Evolutionary conservation across 1,284 basidiomycete species (phyloP).

Genomic region (Apiotrichum brassicae): DNA sequence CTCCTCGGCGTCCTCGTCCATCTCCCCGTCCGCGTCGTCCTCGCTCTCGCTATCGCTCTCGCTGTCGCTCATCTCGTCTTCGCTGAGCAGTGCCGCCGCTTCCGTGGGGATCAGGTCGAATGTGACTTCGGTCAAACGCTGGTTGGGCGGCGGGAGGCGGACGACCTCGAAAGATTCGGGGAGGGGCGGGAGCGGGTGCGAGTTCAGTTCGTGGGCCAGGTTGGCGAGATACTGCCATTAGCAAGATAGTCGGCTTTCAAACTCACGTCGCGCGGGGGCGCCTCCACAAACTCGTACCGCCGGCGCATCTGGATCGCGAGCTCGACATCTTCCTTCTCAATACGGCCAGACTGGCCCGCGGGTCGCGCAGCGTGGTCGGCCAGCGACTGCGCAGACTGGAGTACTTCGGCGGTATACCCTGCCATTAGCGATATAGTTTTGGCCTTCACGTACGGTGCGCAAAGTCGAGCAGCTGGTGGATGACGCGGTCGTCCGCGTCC

Average conservation of each 20-base stretch:
- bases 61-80: conserved; percentile 24
- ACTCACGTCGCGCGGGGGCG: conserved; percentile 89
- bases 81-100: conserved; percentile 46
- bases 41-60: conserved; percentile 21
- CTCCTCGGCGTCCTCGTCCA: conserved; percentile 13
- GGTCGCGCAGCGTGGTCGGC: conserved; percentile 79
- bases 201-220: conserved; percentile 84
- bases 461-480: conserved; percentile 93
- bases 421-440: neutral
- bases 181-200: conserved; percentile 78
- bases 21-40: conserved; percentile 17
- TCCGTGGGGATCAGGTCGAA: conserved; percentile 89
- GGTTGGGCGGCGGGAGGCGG: conserved; percentile 62
- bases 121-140: conserved; percentile 83
- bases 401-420: conserved; percentile 81
- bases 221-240: conserved; percentile 70
- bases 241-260: neutral
- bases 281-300: conserved; percentile 88
- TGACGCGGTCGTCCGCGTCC: conserved; percentile 86
- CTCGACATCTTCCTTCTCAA: conserved; percentile 84
- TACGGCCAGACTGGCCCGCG: conserved; percentile 54
- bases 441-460: conserved; percentile 62
- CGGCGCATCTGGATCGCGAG: conserved; percentile 88
- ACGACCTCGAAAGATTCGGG: conserved; percentile 88
- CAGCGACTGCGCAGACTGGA: conserved; percentile 84